Evolutionary conservation across 495 filamentous ascomycete species (phyloP), one percentile per base, ranked within the genome.

Genomic region (Xylaria cubensis): DNA sequence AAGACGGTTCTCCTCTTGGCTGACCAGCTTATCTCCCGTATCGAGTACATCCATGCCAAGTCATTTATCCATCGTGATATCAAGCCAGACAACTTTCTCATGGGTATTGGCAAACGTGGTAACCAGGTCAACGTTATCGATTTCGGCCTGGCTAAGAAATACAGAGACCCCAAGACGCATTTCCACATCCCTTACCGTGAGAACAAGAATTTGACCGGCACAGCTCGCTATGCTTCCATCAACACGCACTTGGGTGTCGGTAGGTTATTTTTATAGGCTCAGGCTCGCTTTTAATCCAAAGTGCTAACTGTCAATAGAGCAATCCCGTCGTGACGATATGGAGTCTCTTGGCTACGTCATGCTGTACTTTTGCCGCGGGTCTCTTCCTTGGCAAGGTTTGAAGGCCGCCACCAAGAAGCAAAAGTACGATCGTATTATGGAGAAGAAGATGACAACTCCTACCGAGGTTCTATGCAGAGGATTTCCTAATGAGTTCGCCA

Each of bases 331-430:
- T 86, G 96, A 99, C 78, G 96, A 99, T 77, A 99, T 99, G 96
- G 96, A 99, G 82, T 99, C 96, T 48, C 89, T 99, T 50, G 96
- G 96, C 77, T 99, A 99, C 76, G 96, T 99, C 73, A 99, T 99
- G 97, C 91, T 99, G 62, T 99, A 99, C 87, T 99, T 99, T 87
- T 98, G 97, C 89, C 97, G 97, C 80, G 96, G 96, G 59, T 97
- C 95, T 68, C 94, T 99, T 63, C 96, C 97, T 71, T 99, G 97
- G 97, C 97, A 99, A 86, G 97, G 97, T 50, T 88, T 99, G 61
- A 99, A 99, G 90, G 97, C 97, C 87, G 97, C 97, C 75, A 99
- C 97, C 67, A 98, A 99, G 90, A 98, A 99, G 91, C 96, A 99
- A 87, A 99, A 98, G 85, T 98, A 99, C 79, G 97, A 99, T 84